Evolutionary conservation across 805 yeast genomes (phyloP), one percentile per base, ranked within the genome.

Genomic region (Kluyveromyces dobzhanskii): DNA sequence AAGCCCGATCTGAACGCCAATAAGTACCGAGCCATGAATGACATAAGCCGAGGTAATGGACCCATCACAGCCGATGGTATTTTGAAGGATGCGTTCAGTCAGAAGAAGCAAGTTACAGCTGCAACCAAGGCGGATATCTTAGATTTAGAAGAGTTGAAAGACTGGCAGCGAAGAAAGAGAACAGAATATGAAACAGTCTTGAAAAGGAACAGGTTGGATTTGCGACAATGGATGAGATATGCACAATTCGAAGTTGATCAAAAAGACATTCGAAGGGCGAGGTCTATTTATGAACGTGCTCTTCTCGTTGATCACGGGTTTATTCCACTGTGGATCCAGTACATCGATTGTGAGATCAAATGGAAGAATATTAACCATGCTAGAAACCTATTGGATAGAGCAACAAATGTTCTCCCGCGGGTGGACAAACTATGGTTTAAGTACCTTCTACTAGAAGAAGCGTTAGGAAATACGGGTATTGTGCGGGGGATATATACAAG

Each of bases 181-280:
- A 71, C 73, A 25, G 95, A 85, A 48, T 90, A 69, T 56, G 97
- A 92, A 61, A 79, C 79, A 47, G 94, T 88, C n/a, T 62, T 92
- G 38, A 76, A 92, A 49, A 72, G 92, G 48, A 90, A 90, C 56
- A 65, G 95, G 43, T 72, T 81, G 26, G 87, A 86, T 52, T 69
- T 74, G 51, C 81, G 85, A 2, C 95, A 87, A 56, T 92, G 97
- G 96, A 70, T 85, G 56, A 67, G 96, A 40, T 92, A 90, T 58
- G 97, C 96, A 0, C 74, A 73, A 42, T 85, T 87, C 75, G 98
- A 90, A 59, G 57, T 79, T 3, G 82, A 81, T 4, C 90, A 85
- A 49, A 80, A 77, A 43, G 95, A 90, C 52, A 69, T 74, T 44
- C 68, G 74, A 14, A 67, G 97, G 17, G 95, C 94, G 0, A 66